Base-by-base conservation (phyloP, 2,329 filamentous ascomycete species). In the Diaporthe ilicicola region DNA sequence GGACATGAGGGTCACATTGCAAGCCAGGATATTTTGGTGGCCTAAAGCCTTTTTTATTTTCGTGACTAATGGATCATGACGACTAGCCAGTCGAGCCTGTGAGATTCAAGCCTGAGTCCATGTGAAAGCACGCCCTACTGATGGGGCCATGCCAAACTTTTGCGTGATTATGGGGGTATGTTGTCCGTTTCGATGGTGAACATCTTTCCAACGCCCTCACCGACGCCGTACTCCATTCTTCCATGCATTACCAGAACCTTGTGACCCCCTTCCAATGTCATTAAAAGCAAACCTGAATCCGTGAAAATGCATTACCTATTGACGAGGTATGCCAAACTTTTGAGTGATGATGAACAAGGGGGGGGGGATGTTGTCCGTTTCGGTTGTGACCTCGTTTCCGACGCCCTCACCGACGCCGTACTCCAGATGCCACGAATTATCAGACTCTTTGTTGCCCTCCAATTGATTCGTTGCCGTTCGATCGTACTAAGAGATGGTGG, bases 351-450 rank as follows among this genome's bases (percentile, higher is more conserved):
- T 59, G 10, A 56, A n/a, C n/a, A n/a, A 9, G 29, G 8, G 17
- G 27, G 19, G 42, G 27, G 42, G 53, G 12, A 32, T 50, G 32
- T 56, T 13, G 53, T 68, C 32, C 65, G 39, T 46, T 24, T n/a
- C 37, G 42, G 50, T 68, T 42, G 24, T 59, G 22, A 39, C 19
- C 22, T 50, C 53, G 42, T 51, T 29, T 68, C 29, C n/a, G 32
- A 59, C 44, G 42, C 50, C 65, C 15, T 68, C 27, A 48, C 19
- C 44, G 44, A 19, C 50, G 42, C 53, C 53, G 32, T 68, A 59
- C 32, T 68, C 66, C 22, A n/a, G 37, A 22, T 48, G 22, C 32
- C 66, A 68, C 56, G 66, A 53, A 48, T 48, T 37, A 68, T 29
- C 19, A 50, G 59, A 64, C 24, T 13, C 42, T 37, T 50, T 44